Base-by-base conservation (phyloP, 805 yeast genomes). In the Priceomyces haplophilus region DNA sequence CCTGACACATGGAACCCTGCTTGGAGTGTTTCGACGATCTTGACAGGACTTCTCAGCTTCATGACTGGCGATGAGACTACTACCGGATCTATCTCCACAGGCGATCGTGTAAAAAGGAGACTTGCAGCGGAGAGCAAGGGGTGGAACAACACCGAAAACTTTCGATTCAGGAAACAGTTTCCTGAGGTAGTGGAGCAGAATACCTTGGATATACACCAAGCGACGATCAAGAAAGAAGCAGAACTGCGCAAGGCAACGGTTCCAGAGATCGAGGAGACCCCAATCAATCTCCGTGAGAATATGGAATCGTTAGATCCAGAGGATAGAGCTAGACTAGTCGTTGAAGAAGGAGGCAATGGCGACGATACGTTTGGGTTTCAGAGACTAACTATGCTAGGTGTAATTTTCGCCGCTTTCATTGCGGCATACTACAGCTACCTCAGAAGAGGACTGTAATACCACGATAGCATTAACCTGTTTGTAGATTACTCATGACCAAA, bases 1-100 rank as follows among this genome's bases (percentile, higher is more conserved):
- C 97, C 96, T 3, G 93, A 89, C 61, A 70, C 85, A 1, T 90
- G 98, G 98, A 89, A 90, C 61, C 97, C 98, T 1, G 88, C 95
- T 5, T 90, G 97, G 97, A 81, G 89, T 35, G 97, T 90, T 19
- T 73, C 88, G 25, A 89, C 97, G 0, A 90, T 90, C 16, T 72
- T 90, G 52, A 86, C 82, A 8, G 98, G 97, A 0, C 68, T 90
- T 29, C 69, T 90, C 50, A 87, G 96, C 59, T 90, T 90, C 56
- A 90, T 90, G 98, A 88, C 95, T 0, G 83, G 93, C 7, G 78
- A 79, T 45, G 97, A 90, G 52, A 67, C 76, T 19, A 87, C 97
- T 1, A 83, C 96, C 0, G 97, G 97, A 0, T 81, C 91, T 7
- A 79, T 89, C 10, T 68, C 64, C 7, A 79, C 96, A 1, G 74